phyloP scores from a whole-genome alignment of 2,329 filamentous ascomycete genomes.

The Calonectria multiphialidica region DNA sequence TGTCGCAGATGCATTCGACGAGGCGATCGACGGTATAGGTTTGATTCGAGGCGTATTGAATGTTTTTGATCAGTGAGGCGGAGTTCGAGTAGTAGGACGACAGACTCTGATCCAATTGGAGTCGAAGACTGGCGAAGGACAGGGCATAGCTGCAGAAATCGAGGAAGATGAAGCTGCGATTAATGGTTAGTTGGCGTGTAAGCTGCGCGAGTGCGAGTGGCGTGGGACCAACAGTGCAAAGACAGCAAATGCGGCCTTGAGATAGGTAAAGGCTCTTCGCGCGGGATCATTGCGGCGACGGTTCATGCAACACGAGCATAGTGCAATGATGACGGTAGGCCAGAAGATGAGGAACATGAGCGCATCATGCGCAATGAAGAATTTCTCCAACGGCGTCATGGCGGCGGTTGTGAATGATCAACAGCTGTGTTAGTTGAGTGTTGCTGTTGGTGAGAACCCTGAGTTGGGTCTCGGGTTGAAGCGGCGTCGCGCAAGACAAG shows the following conservation, averaged over 20 bases:
- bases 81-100: neutral
- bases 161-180: constrained; percentile 36
- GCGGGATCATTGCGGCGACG: constrained; percentile 39
- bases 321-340: constrained; percentile 35
- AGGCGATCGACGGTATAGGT: constrained; percentile 6
- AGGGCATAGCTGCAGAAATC: constrained; percentile 28
- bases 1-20: constrained; percentile 26
- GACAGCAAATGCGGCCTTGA: constrained; percentile 39
- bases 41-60: constrained; percentile 20
- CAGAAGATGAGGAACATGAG: constrained; percentile 32
- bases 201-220: neutral
- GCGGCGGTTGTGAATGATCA: neutral
- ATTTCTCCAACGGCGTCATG: constrained; percentile 7
- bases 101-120: neutral
- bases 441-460: neutral
- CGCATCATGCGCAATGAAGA: constrained; percentile 22
- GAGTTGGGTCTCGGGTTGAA: neutral
- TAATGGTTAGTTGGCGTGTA: neutral
- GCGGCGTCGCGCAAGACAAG: neutral
- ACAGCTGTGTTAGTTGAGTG: neutral
- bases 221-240: constrained; percentile 40
- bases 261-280: constrained; percentile 37
- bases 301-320: constrained; percentile 36
- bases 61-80: neutral
- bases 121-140: constrained; percentile 12